phyloP scores from a whole-genome alignment of 2,329 filamentous ascomycete species.

The Monosporascus sp. region DNA sequence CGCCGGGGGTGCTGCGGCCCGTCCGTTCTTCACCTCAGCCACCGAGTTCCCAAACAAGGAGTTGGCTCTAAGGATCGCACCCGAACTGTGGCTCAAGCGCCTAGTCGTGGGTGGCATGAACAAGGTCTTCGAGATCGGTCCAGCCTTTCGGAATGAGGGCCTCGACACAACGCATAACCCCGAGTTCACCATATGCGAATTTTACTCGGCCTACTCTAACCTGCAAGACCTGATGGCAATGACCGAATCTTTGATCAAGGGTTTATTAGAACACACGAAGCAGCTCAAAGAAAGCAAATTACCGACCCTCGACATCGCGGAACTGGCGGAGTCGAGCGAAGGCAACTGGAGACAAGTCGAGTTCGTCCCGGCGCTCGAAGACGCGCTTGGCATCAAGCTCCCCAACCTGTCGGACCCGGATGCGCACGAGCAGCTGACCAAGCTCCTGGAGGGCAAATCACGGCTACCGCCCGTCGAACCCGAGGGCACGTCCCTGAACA shows the following conservation, averaged over 20 bases:
- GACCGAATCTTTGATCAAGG: conserved; percentile 66
- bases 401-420: conserved; percentile 54
- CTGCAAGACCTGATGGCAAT: conserved; percentile 67
- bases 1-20: conserved; percentile 81
- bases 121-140: conserved; percentile 87
- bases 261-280: conserved; percentile 49
- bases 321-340: conserved; percentile 39
- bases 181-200: conserved; percentile 96
- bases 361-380: conserved; percentile 76
- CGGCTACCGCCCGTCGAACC: conserved; percentile 58
- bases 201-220: conserved; percentile 82
- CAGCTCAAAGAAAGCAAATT: conserved; percentile 37
- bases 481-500: conserved; percentile 44
- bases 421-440: conserved; percentile 53
- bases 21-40: conserved; percentile 76
- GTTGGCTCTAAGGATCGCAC: conserved; percentile 80
- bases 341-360: conserved; percentile 63
- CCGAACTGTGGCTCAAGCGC: conserved; percentile 91
- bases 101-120: conserved; percentile 85
- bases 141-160: conserved; percentile 89
- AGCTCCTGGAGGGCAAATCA: conserved; percentile 51
- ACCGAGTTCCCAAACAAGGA: conserved; percentile 68
- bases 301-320: conserved; percentile 40
- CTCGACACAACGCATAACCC: conserved; percentile 90
- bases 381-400: conserved; percentile 56